Conservation (phyloP, 345 rosid genomes). For the Mallotus nudiflorus region DNA sequence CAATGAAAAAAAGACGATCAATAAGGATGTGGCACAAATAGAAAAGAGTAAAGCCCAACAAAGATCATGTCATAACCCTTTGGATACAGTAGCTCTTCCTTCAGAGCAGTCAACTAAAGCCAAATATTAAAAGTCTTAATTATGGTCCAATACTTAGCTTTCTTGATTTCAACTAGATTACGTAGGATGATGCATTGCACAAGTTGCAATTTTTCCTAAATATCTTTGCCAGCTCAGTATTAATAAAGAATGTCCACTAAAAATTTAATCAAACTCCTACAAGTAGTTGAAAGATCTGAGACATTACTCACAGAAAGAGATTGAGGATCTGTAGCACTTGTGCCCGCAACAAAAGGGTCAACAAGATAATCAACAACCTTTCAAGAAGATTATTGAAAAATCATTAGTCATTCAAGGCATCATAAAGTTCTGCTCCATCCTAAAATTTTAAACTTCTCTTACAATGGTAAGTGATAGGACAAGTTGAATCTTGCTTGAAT, state of each 20-base stretch:
- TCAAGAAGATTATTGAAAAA: slow-evolving; percentile 18
- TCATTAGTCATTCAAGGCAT: slow-evolving; percentile 13
- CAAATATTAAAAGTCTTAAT: background rate
- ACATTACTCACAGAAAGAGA: slow-evolving; percentile 82
- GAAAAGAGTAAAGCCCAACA: slow-evolving; percentile 18
- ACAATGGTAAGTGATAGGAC: background rate
- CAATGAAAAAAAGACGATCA: slow-evolving; percentile 19
- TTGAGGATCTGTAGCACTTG: slow-evolving; percentile 83
- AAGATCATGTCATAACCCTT: slow-evolving; percentile 8
- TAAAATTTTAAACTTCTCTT: background rate
- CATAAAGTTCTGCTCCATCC: background rate
- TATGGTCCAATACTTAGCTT: background rate
- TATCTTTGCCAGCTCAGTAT: background rate
- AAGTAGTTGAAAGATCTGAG: slow-evolving; percentile 9
- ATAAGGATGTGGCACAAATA: slow-evolving; percentile 6
- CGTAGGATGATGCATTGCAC: background rate
- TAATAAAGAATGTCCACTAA: background rate
- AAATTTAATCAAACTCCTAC: slow-evolving; percentile 18
- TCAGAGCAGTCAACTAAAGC: background rate
- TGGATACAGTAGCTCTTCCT: too few relatives aligned
- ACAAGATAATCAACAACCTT: slow-evolving; percentile 96
- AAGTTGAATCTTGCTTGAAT: background rate
- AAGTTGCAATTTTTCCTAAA: background rate
- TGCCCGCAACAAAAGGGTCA: slow-evolving; percentile 94
- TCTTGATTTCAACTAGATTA: background rate